Evolutionary conservation across 768 basidiomycete genomes (phyloP).

Genomic region (Pulveroboletus ravenelii): DNA sequence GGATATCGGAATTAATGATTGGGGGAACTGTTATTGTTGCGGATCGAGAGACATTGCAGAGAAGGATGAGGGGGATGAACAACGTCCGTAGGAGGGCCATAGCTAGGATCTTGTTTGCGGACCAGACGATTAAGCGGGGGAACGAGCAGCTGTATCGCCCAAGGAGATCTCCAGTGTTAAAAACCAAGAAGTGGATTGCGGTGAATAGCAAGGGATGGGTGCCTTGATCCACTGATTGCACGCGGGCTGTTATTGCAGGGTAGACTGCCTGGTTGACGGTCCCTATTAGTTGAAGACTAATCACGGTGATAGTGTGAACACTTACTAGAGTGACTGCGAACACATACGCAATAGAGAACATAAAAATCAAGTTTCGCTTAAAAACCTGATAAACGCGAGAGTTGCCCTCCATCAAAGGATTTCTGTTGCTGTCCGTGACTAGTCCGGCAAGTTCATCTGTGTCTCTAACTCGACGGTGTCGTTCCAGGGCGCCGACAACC

Average conservation of each 20-base stretch:
- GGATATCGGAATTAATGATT: slow-evolving; percentile 68
- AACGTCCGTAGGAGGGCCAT: slow-evolving; percentile 68
- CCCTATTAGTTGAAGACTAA: slow-evolving; percentile 1
- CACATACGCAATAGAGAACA: slow-evolving; percentile 69
- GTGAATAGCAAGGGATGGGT: slow-evolving; percentile 82
- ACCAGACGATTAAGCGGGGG: slow-evolving; percentile 65
- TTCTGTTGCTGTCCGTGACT: slow-evolving; percentile 31
- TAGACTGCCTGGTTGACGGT: slow-evolving; percentile 61
- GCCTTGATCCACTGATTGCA: slow-evolving; percentile 57
- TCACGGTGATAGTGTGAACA: not conserved
- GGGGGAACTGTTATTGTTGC: slow-evolving; percentile 22
- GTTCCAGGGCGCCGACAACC: slow-evolving; percentile 46
- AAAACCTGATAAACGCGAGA: slow-evolving; percentile 48
- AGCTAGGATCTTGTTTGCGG: slow-evolving; percentile 52
- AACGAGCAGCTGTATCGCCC: slow-evolving; percentile 68
- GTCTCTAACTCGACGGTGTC: slow-evolving; percentile 21
- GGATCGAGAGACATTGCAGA: slow-evolving; percentile 74
- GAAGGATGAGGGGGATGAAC: slow-evolving; percentile 83
- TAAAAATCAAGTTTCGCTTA: slow-evolving; percentile 62
- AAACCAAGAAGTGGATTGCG: slow-evolving; percentile 71
- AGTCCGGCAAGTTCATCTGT: slow-evolving; percentile 32
- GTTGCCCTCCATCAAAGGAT: slow-evolving; percentile 31
- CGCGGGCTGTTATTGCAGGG: slow-evolving; percentile 79
- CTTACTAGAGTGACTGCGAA: slow-evolving; percentile 78
- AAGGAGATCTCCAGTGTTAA: slow-evolving; percentile 66